Conservation (phyloP, 2,329 filamentous ascomycete genomes). For the Raffaelea ambrosiae region DNA sequence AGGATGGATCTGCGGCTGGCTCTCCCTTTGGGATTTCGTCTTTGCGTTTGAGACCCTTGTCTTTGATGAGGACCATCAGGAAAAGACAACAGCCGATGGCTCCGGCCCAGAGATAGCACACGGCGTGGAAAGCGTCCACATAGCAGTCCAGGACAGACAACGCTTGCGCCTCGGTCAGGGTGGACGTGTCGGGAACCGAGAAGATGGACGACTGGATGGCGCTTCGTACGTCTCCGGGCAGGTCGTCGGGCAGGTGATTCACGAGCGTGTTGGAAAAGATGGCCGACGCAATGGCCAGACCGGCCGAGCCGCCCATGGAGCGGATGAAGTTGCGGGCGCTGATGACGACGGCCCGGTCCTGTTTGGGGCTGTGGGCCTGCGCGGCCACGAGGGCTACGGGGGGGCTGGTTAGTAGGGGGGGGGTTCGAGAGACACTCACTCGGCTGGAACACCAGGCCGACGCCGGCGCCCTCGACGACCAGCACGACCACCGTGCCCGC, state of each 20-base stretch:
- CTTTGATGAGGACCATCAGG: constrained; percentile 1
- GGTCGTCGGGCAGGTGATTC: background rate
- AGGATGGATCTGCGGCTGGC: background rate
- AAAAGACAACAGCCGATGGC: background rate
- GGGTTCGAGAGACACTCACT: constrained; percentile 4
- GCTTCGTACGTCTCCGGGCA: background rate
- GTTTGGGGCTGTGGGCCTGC: constrained; percentile 23
- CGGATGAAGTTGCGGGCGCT: constrained; percentile 28
- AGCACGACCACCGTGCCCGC: constrained; percentile 20
- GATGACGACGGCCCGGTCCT: constrained; percentile 27
- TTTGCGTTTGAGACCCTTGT: background rate
- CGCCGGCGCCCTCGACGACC: constrained; percentile 23
- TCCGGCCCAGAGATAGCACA: constrained; percentile 1
- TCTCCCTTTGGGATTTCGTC: background rate
- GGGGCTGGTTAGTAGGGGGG: background rate
- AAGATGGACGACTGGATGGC: background rate
- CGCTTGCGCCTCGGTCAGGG: background rate
- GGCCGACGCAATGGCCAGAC: constrained; percentile 20
- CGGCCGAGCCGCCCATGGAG: constrained; percentile 24
- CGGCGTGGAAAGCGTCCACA: background rate
- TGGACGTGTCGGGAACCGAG: background rate
- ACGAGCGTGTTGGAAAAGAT: background rate
- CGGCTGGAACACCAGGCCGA: constrained; percentile 26
- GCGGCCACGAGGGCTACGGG: constrained; percentile 22
- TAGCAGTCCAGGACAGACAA: background rate